Evolutionary conservation across 176 grass and related monocot species (phyloP).

Genomic region (Melocanna baccifera): DNA sequence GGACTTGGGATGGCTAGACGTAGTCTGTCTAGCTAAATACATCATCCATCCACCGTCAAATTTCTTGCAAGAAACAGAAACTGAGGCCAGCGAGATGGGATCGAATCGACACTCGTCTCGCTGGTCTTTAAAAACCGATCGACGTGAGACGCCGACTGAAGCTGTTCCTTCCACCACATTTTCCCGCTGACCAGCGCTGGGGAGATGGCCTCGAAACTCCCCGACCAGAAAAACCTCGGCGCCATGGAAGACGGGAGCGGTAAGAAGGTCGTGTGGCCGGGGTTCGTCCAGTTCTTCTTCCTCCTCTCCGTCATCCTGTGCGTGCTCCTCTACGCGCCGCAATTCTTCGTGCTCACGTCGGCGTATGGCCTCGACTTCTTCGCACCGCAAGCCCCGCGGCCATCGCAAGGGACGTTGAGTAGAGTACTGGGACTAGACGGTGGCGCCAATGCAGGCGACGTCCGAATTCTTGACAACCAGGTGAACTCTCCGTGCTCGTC

Average conservation of each 20-base stretch:
- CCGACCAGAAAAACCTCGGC: not conserved
- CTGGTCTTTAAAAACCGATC: not conserved
- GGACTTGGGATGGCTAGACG: not conserved
- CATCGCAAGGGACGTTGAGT: not conserved
- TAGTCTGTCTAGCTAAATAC: no score
- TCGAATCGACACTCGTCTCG: not conserved
- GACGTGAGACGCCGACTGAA: not conserved
- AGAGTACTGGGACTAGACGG: not conserved
- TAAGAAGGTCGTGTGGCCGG: slow-evolving; percentile 17
- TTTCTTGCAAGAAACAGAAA: not conserved
- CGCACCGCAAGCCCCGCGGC: not conserved
- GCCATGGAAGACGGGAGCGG: not conserved
- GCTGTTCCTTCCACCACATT: not conserved
- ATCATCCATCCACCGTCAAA: not conserved
- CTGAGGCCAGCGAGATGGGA: not conserved
- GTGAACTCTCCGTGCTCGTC: slow-evolving; percentile 44
- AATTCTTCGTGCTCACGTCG: slow-evolving; percentile 8
- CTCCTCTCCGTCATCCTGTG: slow-evolving; percentile 39
- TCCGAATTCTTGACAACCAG: slow-evolving; percentile 35
- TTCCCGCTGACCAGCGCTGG: not conserved
- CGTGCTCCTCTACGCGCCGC: slow-evolving; percentile 42
- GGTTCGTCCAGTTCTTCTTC: slow-evolving; percentile 40
- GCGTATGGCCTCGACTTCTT: slow-evolving; percentile 6
- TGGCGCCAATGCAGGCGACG: not conserved
- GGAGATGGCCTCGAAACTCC: not conserved